Percentiles rank a stretch among this genome's conserved stretches.
These are phyloP conservation scores for Marchantia polymorpha DNA, from an alignment of 225 moss, liverwort and hornwort genomes.

Conservation along the genomic window DNA sequence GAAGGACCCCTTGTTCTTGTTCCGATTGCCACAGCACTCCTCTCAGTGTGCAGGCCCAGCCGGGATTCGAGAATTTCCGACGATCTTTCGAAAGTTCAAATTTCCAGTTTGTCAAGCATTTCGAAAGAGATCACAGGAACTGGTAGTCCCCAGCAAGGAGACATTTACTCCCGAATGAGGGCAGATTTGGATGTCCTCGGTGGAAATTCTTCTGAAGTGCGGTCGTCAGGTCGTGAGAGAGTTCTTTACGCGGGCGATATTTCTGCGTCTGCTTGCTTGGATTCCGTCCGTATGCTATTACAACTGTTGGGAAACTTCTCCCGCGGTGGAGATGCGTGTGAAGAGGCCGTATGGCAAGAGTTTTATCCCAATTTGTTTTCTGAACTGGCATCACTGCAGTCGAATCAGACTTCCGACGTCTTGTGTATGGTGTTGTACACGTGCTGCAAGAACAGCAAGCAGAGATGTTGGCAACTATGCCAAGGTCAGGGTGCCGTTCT, in stretches of 20 bases:
- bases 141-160: neutral
- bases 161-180: neutral
- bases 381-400: slow-evolving; percentile 41
- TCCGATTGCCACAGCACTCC: slow-evolving; percentile 1
- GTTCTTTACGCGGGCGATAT: neutral
- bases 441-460: slow-evolving; percentile 52
- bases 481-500: slow-evolving; percentile 51
- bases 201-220: neutral
- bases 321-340: slow-evolving; percentile 59
- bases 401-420: slow-evolving; percentile 44
- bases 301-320: slow-evolving; percentile 81
- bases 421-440: slow-evolving; percentile 74
- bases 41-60: neutral
- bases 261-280: neutral
- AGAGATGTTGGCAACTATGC: slow-evolving; percentile 53
- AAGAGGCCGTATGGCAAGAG: slow-evolving; percentile 51
- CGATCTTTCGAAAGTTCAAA: neutral
- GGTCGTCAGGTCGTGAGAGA: neutral
- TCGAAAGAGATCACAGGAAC: neutral
- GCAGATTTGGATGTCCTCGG: neutral
- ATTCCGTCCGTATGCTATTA: slow-evolving; percentile 55
- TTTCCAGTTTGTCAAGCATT: neutral
- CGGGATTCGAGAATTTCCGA: neutral
- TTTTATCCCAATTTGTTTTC: slow-evolving; percentile 54
- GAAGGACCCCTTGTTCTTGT: slow-evolving; percentile 45